Evolutionary conservation across 2,329 filamentous ascomycete genomes (phyloP), one percentile per base, ranked within the genome.

Genomic region (Alternaria dauci): DNA sequence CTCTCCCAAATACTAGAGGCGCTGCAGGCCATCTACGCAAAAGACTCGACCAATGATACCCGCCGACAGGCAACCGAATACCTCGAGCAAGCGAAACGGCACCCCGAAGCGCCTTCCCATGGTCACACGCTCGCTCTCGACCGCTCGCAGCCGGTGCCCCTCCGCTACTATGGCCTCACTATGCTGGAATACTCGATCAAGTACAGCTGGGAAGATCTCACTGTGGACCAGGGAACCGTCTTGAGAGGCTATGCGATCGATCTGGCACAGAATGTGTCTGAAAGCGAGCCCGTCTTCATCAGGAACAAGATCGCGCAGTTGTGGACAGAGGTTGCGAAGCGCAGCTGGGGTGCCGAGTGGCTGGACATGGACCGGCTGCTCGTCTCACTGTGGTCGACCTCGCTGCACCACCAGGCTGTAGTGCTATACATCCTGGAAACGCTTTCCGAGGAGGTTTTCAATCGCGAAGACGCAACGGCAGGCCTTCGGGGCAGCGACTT

Each of bases 241-340:
- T 80, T 99, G 56, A 88, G 92, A 51, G 84, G 84, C 59, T 95
- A 94, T 86, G 88, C 97, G 43, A 80, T 97, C 57, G 85, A 90
- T 75, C 88, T 99, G 12, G 91, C 93, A 12, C 87, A 91, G 72
- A 85, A 86, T 62, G 83, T 96, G 43, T 84, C 87, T 5, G 85
- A 86, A 46, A 85, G 88, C 20, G 94, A 98, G 75, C 92, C 93
- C 3, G 79, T 86, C 32, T 99, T 94, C 76, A 83, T 97, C 66
- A 87, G 94, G 69, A 98, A 96, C 84, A 99, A 99, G 81, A 90
- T 95, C 34, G 93, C 92, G 28, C 91, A 96, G 79, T 82, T 99
- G 63, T 99, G 95, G 95, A 92, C 94, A 8, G 95, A 98, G 78
- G 85, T 97, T 54, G 93, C 94, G 41, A 98, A 98, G 82, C 87